Base-by-base conservation (phyloP, 805 yeast species). In the Candida caryicola region DNA sequence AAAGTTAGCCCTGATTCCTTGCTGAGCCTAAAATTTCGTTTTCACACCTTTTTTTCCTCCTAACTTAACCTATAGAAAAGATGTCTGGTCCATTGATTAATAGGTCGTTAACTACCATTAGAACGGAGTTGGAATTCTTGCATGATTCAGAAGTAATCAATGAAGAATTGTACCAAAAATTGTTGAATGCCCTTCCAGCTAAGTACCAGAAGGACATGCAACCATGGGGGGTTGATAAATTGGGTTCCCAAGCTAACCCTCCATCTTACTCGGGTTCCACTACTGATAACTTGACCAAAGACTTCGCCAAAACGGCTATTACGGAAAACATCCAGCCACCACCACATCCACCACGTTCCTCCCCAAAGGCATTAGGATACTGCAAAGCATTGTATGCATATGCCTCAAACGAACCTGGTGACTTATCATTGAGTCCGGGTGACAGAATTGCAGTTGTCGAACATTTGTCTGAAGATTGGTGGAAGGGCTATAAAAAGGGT, bases 381-480 rank as follows among this genome's bases (percentile, higher is more conserved):
- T 66, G 71, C 44, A 87, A 78, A 46, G 96, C 88, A 0, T 40
- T 85, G 33, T 93, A 85, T 62, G 86, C 78, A 50, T 91, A 82
- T 62, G 60, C 64, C 5, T 81, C 95, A 0, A 85, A 81, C 49
- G 88, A 86, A 57, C 67, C 76, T 1, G 91, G 81, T 23, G 99
- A 91, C 60, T 65, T 91, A 51, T 63, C 58, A 6, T 69, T 91
- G 14, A 52, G 49, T 25, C 71, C 65, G 27, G 97, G 95, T 39
- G 91, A 84, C 45, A 79, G 74, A 51, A 59, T 93, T 34, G 74
- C 75, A 23, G 77, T 93, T 4, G 39, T 78, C 4, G 95, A 89
- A 55, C 85, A 79, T 52, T 71, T 83, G 33, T 85, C 91, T 15
- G 73, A 76, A 27, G 91, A 89, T 55, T 91, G 99, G 99, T 89